Conservation (phyloP, 495 filamentous ascomycete genomes). For the Aspergillus hancockii region DNA sequence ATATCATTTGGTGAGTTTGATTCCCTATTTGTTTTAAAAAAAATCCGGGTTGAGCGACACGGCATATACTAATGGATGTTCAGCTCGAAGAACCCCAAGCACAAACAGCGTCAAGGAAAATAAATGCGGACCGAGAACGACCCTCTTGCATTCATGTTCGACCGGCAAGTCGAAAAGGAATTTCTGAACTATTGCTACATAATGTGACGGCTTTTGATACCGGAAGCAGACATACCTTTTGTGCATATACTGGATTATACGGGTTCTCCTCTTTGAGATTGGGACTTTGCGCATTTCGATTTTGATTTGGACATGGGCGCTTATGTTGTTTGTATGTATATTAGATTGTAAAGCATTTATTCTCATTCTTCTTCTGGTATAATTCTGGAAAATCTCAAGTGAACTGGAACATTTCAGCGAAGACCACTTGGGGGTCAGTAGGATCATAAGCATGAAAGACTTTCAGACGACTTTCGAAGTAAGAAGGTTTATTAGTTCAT, state of each 20-base stretch:
- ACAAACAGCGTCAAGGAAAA: constrained; percentile 64
- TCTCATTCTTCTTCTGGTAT: constrained; percentile 1
- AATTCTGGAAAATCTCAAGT: constrained; percentile 22
- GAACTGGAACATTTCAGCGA: no score
- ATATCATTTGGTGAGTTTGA: constrained; percentile 37
- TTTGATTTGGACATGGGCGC: constrained; percentile 13
- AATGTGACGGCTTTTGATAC: constrained; percentile 1
- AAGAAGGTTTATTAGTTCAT: background rate
- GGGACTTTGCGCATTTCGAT: background rate
- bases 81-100: constrained; percentile 75
- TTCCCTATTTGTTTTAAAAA: background rate
- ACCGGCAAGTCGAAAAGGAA: background rate
- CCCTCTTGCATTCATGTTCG: background rate
- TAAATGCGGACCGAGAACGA: constrained; percentile 22
- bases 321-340: constrained; percentile 12
- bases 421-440: no score
- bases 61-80: constrained; percentile 23
- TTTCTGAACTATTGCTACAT: background rate
- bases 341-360: constrained; percentile 4
- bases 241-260: constrained; percentile 13
- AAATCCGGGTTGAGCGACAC: background rate
- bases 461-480: background rate
- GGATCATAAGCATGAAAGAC: background rate
- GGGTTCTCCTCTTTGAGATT: constrained; percentile 2
- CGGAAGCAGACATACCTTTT: background rate